A percentile compares a stretch with the other conserved stretches of the same genome.
phyloP scores from a whole-genome alignment of 345 rosid genomes.

The Pelargonium nanum region DNA sequence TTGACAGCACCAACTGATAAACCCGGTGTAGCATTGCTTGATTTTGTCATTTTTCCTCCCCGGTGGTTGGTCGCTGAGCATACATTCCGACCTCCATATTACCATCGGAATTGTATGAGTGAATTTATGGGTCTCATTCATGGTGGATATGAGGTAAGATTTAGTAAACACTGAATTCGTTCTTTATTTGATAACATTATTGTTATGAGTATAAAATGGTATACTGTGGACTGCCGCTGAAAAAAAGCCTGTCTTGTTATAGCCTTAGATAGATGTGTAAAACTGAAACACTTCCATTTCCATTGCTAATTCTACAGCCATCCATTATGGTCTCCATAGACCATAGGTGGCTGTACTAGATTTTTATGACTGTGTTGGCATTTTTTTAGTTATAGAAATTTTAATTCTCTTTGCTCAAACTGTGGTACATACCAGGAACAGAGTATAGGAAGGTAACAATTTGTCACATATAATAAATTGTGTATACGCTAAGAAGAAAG shows the following conservation, averaged over 20 bases:
- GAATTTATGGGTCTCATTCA: conserved; percentile 91
- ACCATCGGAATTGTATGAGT: conserved; percentile 99
- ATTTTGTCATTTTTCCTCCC: conserved; percentile 93
- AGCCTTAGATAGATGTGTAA: background rate
- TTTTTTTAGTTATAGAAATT: background rate
- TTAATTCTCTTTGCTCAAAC: background rate
- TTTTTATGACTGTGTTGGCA: background rate
- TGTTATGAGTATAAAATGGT: no score
- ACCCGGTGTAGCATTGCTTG: conserved; percentile 91
- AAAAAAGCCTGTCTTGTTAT: background rate
- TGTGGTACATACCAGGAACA: background rate
- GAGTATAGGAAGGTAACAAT: background rate
- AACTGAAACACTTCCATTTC: background rate
- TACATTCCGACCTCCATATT: conserved; percentile 92
- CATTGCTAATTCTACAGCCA: no score
- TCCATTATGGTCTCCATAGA: no score
- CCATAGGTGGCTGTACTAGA: background rate
- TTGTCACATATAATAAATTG: background rate
- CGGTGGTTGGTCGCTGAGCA: conserved; percentile 96
- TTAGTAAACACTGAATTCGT: background rate
- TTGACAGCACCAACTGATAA: conserved; percentile 96
- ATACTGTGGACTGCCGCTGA: no score
- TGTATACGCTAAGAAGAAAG: background rate
- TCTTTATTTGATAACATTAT: background rate
- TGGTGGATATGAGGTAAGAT: conserved; percentile 84